These are phyloP conservation scores for Aegilops umbellulata DNA, from an alignment of 176 grass and related monocot genomes.

Conservation along the genomic window DNA sequence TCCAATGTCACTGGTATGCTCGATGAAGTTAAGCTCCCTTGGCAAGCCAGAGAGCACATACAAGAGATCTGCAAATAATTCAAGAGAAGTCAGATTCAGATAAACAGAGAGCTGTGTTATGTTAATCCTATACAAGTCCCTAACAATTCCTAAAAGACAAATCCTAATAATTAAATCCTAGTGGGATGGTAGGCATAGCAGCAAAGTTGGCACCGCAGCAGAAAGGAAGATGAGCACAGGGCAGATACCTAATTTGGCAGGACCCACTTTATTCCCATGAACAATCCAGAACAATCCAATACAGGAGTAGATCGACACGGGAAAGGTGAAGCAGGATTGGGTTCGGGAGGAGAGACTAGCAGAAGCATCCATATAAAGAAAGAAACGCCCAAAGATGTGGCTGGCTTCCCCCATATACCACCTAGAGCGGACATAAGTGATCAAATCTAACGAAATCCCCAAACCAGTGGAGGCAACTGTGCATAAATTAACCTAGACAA, in stretches of 20 bases:
- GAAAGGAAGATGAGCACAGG: not conserved
- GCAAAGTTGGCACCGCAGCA: not conserved
- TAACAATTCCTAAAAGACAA: not conserved
- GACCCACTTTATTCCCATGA: conserved; percentile 5
- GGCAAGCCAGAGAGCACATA: conserved; percentile 70
- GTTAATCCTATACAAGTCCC: not conserved
- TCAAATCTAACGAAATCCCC: conserved; percentile 37
- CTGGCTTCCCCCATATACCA: conserved; percentile 33
- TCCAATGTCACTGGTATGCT: conserved; percentile 97
- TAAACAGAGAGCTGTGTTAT: not conserved
- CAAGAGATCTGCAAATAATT: conserved; percentile 63
- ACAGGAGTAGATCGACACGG: conserved; percentile 25
- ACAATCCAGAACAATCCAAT: not conserved
- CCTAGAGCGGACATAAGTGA: conserved; percentile 35
- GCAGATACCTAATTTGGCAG: not conserved
- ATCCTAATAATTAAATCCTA: conserved; percentile 8
- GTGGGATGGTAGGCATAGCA: not conserved
- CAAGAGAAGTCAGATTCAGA: conserved; percentile 21
- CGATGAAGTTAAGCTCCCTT: conserved; percentile 94
- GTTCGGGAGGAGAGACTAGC: not conserved
- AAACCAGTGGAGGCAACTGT: conserved; percentile 11
- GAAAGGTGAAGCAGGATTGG: conserved; percentile 23
- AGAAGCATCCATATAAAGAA: conserved; percentile 27
- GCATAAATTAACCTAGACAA: conserved; percentile 37
- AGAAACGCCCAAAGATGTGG: conserved; percentile 32